phyloP scores from a whole-genome alignment of 257 asterid genomes.

The Rauvolfia tetraphylla region DNA sequence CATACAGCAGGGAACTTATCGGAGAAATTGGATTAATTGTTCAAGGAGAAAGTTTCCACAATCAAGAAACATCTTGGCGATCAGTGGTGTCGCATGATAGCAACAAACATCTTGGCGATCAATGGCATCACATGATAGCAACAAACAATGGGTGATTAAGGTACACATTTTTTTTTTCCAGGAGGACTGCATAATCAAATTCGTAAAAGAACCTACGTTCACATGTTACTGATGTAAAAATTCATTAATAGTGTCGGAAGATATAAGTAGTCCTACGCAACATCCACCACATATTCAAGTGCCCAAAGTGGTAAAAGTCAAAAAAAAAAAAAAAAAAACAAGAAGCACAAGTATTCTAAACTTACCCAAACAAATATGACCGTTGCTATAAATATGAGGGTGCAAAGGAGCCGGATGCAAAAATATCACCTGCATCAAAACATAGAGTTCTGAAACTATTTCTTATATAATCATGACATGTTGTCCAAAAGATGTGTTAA shows the following conservation, averaged over 20 bases:
- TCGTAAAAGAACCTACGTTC: not conserved
- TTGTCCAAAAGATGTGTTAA: not conserved
- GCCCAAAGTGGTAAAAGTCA: not conserved
- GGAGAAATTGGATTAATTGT: not conserved
- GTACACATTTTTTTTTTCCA: not conserved
- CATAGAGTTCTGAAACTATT: not conserved
- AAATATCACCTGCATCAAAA: constrained; percentile 30
- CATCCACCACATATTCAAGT: not conserved
- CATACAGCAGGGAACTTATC: not conserved
- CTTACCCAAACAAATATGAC: constrained; percentile 38
- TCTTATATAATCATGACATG: not conserved
- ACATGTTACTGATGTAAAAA: not conserved
- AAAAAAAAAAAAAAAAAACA: not conserved
- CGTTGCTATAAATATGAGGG: constrained; percentile 40
- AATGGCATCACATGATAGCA: not conserved
- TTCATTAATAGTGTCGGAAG: not conserved
- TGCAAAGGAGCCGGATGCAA: constrained; percentile 35
- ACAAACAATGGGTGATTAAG: too few species aligned
- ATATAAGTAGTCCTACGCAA: not conserved
- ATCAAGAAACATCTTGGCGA: not conserved
- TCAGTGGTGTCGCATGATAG: not conserved
- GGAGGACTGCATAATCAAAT: not conserved
- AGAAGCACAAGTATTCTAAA: not conserved
- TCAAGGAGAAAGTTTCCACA: not conserved
- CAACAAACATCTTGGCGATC: not conserved